Conservation (phyloP, 257 asterid species). For the Apocynum venetum region DNA sequence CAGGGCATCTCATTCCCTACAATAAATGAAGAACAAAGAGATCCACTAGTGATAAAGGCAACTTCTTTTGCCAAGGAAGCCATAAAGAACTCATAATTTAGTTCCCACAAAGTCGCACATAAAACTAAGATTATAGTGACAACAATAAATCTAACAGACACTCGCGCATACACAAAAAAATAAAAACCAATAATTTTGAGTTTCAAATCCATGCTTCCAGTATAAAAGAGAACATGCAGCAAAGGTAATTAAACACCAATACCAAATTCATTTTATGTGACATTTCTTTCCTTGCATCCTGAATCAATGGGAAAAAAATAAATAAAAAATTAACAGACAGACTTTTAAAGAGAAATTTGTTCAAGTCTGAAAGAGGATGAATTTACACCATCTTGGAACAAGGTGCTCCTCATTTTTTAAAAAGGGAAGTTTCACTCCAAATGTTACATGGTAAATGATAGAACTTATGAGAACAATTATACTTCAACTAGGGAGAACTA, state of each 20-base stretch:
- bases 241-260: background rate
- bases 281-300: background rate
- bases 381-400: background rate
- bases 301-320: too few species aligned
- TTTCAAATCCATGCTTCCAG: too few species aligned
- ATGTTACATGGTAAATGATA: background rate
- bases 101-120: background rate
- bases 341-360: background rate
- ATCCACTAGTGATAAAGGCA: background rate
- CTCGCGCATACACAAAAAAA: too few species aligned
- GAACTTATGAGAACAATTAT: background rate
- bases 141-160: too few species aligned
- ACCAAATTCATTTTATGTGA: background rate
- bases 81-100: background rate
- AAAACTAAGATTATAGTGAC: too few species aligned
- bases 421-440: background rate
- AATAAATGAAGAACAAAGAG: background rate
- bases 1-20: constrained; percentile 91
- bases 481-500: background rate
- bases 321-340: background rate
- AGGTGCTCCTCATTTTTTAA: background rate
- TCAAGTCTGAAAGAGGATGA: background rate
- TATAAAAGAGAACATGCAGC: too few species aligned
- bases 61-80: background rate
- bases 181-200: too few species aligned